Evolutionary conservation across 2,329 filamentous ascomycete genomes (phyloP).

Genomic region (Talaromyces funiculosus): DNA sequence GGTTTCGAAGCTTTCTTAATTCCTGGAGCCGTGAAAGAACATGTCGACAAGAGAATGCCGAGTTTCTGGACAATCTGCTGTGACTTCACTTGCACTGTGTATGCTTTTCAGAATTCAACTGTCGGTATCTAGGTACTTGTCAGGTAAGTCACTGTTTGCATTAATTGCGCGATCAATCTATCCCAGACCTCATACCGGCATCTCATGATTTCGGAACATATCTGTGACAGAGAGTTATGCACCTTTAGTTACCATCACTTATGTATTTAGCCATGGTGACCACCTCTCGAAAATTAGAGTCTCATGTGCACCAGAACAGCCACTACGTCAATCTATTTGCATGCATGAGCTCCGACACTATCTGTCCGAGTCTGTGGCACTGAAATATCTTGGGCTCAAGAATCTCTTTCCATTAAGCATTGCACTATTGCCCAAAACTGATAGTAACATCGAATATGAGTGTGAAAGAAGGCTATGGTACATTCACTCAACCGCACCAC

Average conservation of each 20-base stretch:
- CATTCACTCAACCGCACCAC: neutral
- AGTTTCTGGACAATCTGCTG: too few relatives aligned
- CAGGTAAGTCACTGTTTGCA: neutral
- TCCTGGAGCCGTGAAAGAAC: neutral
- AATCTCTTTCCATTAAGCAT: neutral
- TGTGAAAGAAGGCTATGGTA: slow-evolving; percentile 1
- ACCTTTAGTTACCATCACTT: neutral
- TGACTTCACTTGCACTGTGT: too few relatives aligned
- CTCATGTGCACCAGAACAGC: neutral
- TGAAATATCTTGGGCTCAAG: too few relatives aligned
- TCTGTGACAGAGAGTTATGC: neutral
- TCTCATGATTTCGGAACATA: too few relatives aligned
- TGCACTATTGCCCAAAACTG: neutral
- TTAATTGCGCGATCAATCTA: neutral
- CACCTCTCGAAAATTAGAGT: too few relatives aligned
- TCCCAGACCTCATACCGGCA: neutral
- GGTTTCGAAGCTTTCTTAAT: neutral
- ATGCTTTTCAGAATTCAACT: too few relatives aligned
- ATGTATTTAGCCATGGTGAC: too few relatives aligned
- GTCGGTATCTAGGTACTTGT: too few relatives aligned
- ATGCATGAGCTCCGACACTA: neutral
- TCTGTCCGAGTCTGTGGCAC: neutral
- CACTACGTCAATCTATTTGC: neutral
- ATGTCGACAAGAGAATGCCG: neutral
- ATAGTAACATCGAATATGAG: neutral